Percentiles rank a stretch among this genome's conserved stretches.
phyloP scores from a whole-genome alignment of 169 alveolate genomes.

The Plasmodium cynomolgi region DNA sequence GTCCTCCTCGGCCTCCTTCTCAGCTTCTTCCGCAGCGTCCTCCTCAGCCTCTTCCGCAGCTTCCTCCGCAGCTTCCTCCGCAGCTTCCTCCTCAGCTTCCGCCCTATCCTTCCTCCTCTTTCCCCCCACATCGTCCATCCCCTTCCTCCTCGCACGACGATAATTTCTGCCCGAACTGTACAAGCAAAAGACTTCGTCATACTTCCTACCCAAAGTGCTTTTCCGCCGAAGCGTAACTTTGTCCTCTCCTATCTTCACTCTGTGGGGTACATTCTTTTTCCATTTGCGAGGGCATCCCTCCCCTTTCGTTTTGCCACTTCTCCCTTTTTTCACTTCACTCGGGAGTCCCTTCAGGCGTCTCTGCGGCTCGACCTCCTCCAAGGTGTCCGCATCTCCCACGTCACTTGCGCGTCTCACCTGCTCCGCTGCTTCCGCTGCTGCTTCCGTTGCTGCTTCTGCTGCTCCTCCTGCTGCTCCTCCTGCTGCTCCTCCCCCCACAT shows the following conservation, averaged over 20 bases:
- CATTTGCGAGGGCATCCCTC: background rate
- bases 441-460: background rate
- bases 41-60: background rate
- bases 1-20: background rate
- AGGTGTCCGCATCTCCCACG: background rate
- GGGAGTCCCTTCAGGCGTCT: background rate
- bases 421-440: background rate
- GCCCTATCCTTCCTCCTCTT: background rate
- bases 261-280: background rate
- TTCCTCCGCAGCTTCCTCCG: background rate
- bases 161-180: background rate
- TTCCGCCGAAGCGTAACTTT: background rate
- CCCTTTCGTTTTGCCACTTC: background rate
- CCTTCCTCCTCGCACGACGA: background rate
- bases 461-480: background rate
- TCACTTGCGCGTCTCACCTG: background rate
- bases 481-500: background rate
- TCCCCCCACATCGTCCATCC: background rate
- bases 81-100: background rate
- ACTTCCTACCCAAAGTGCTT: background rate
- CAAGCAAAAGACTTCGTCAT: background rate
- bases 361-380: background rate
- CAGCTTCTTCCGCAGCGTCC: background rate
- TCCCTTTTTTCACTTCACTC: background rate
- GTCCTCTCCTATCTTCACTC: background rate